These are phyloP conservation scores for Phaeosphaeria sp. DNA, from an alignment of 2,329 filamentous ascomycete genomes.

Conservation along the genomic window DNA sequence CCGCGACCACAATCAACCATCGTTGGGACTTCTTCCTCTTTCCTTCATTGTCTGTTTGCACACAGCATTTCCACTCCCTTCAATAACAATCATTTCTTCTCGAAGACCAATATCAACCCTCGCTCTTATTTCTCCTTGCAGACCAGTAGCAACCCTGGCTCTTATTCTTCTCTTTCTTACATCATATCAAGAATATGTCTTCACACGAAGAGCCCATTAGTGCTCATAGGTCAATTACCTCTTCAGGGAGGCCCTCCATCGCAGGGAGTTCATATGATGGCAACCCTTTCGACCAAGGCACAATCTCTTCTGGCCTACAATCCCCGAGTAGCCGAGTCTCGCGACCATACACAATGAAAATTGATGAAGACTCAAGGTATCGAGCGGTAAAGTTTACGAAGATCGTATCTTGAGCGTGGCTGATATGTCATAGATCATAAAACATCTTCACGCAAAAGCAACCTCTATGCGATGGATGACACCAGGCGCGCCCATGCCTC, in stretches of 20 bases:
- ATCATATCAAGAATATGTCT: too few relatives aligned
- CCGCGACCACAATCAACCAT: neutral
- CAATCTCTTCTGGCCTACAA: conserved; percentile 4
- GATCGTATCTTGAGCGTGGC: neutral
- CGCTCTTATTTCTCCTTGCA: neutral
- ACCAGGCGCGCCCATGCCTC: conserved; percentile 11
- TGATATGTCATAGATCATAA: conserved; percentile 31
- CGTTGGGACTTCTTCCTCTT: neutral
- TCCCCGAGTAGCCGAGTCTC: conserved; percentile 13
- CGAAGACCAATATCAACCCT: neutral
- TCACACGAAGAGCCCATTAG: conserved; percentile 6
- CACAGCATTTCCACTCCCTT: neutral
- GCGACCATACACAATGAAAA: conserved; percentile 25
- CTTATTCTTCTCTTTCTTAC: neutral
- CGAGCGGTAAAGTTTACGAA: conserved; percentile 21
- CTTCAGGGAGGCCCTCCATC: conserved; percentile 19
- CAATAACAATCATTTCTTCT: neutral
- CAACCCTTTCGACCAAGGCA: conserved; percentile 4
- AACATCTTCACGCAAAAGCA: conserved; percentile 34
- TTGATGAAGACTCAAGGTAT: conserved; percentile 32
- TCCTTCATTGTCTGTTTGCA: neutral
- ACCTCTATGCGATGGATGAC: conserved; percentile 32
- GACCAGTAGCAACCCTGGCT: neutral
- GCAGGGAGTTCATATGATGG: conserved; percentile 12
- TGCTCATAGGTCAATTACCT: conserved; percentile 7